phyloP scores from a whole-genome alignment of 306 rosid species.

The Glycine latifolia region DNA sequence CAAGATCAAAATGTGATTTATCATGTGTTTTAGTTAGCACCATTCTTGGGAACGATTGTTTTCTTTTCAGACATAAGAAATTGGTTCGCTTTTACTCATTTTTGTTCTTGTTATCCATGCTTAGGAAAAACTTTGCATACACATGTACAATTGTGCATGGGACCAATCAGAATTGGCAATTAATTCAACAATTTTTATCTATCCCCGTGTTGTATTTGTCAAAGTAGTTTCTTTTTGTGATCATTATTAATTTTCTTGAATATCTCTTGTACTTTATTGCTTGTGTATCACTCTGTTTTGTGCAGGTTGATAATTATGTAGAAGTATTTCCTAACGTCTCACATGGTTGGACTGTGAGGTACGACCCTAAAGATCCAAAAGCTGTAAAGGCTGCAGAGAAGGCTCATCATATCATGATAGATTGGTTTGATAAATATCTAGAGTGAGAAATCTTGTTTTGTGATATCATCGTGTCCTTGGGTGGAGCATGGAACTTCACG shows the following conservation, averaged over 20 bases:
- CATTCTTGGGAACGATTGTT: background rate
- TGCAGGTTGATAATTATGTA: constrained; percentile 52
- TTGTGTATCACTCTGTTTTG: background rate
- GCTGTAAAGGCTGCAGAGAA: constrained; percentile 64
- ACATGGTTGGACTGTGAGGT: constrained; percentile 70
- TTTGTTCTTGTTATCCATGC: background rate
- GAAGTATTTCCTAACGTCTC: constrained; percentile 62
- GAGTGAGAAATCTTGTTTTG: constrained; percentile 25
- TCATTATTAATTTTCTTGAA: too few relatives aligned
- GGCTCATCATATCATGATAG: constrained; percentile 58
- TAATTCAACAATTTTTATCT: too few relatives aligned
- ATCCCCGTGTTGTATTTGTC: too few relatives aligned
- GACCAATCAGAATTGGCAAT: too few relatives aligned
- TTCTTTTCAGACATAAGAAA: background rate
- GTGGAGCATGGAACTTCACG: too few relatives aligned
- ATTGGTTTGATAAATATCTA: constrained; percentile 57
- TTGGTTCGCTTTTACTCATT: background rate
- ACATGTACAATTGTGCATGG: too few relatives aligned
- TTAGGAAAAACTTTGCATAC: too few relatives aligned
- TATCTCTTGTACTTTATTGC: too few relatives aligned
- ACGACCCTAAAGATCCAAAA: constrained; percentile 50
- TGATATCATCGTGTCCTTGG: background rate
- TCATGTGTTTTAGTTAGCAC: background rate
- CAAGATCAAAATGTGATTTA: background rate
- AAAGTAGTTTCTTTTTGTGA: too few relatives aligned